Conservation (phyloP, 78 protist genomes). For the Dictyostelium capitatum region DNA sequence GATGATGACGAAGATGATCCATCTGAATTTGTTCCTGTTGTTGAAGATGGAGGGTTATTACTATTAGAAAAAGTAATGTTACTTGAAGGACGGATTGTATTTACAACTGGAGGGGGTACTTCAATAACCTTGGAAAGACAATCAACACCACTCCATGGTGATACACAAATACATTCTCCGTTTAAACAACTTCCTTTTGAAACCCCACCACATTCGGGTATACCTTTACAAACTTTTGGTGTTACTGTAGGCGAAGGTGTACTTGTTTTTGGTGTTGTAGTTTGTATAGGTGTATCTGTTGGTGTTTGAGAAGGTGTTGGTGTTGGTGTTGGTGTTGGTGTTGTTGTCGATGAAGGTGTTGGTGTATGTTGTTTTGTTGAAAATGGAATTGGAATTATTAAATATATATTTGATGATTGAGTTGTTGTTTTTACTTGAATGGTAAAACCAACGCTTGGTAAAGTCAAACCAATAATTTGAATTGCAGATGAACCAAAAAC, state of each 20-base stretch:
- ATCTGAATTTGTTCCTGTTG: neutral
- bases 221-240: neutral
- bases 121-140: neutral
- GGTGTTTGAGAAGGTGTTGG: neutral
- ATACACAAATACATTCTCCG: neutral
- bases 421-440: neutral
- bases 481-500: too few relatives aligned
- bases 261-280: neutral
- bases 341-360: neutral
- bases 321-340: neutral
- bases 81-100: neutral
- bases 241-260: neutral
- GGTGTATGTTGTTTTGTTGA: neutral
- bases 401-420: neutral
- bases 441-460: neutral
- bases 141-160: neutral
- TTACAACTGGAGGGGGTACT: neutral
- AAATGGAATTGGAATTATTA: neutral
- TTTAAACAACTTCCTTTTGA: neutral
- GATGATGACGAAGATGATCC: neutral
- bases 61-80: neutral
- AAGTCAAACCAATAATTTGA: neutral
- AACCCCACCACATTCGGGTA: neutral
- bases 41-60: too few relatives aligned
- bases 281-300: neutral